These are phyloP conservation scores for Ballota nigra DNA, from an alignment of 257 asterid species.

Conservation along the genomic window DNA sequence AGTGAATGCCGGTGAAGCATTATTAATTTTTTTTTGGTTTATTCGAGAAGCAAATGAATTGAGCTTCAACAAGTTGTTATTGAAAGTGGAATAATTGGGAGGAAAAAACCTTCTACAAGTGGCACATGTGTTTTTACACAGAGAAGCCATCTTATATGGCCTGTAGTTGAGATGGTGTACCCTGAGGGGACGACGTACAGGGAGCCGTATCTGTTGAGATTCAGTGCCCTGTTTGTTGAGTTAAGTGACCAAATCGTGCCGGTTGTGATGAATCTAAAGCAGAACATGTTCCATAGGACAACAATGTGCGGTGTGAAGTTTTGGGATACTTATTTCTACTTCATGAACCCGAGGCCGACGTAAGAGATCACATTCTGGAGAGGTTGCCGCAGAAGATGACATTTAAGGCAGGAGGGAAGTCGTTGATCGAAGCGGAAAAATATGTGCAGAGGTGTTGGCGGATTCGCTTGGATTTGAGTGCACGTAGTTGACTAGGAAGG, in stretches of 20 bases:
- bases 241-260: slow-evolving; percentile 87
- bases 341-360: slow-evolving; percentile 93
- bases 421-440: slow-evolving; percentile 89
- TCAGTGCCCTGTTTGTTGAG: slow-evolving; percentile 89
- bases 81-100: too few species aligned
- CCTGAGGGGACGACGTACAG: slow-evolving; percentile 96
- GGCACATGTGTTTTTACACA: too few species aligned
- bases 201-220: slow-evolving; percentile 73
- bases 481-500: slow-evolving; percentile 94
- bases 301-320: slow-evolving; percentile 79
- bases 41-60: too few species aligned
- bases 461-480: slow-evolving; percentile 89
- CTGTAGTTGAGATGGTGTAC: too few species aligned
- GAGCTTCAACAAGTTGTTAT: too few species aligned
- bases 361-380: slow-evolving; percentile 70
- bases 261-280: slow-evolving; percentile 63
- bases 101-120: too few species aligned
- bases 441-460: slow-evolving; percentile 81
- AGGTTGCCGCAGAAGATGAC: slow-evolving; percentile 85
- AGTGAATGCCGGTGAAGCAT: too few species aligned
- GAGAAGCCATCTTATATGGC: too few species aligned
- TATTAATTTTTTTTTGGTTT: too few species aligned
- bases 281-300: slow-evolving; percentile 83
- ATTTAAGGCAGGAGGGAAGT: slow-evolving; percentile 70
- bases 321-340: slow-evolving; percentile 84